Evolutionary conservation across 306 rosid genomes (phyloP), one percentile per base, ranked within the genome.

Genomic region (Cucurbita pepo): DNA sequence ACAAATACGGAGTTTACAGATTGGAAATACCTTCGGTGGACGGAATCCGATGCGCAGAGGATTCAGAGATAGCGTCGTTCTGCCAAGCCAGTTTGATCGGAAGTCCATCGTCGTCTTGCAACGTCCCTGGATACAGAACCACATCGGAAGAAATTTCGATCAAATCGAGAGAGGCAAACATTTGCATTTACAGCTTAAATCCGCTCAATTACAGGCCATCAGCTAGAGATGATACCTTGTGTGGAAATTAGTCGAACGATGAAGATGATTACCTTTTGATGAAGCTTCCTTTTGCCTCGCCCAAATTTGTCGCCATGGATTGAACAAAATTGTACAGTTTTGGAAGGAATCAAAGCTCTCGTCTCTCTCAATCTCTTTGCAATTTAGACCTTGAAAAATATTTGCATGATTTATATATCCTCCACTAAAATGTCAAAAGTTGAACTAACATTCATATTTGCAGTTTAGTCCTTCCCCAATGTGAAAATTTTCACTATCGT

Each of bases 1-100:
- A 94, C 54, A 87, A 77, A 72, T 67, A 73, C 77, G 98, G 96
- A 34, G 56, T 94, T 55, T 94, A 90, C 87, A 90, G 53, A 81
- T 56, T 94, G 85, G 96, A 86, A 77, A 89, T 94, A 58, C 98
- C 98, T 62, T 85, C 97, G 10, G 84, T 94, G 52, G 98, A 94
- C 61, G 98, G 98, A 58, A 88, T 94, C 69, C 89, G 82, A 79
- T 94, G 98, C 60, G 97, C 97, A 41, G 94, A 90, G 76, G 96
- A 88, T 47, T 86, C 98, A 9, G 86, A 94, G 19, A 77, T 94
- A 12, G 86, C 78, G 41, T 90, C 96, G 43, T 84, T 93, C 1
- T 94, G 97, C 75, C 76, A 83, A 52, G 97, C 98, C 73, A 90
- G 82, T 70, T 74, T 94, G 71, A 81, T 90, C 25, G 63, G 85